A percentile compares a stretch with the other conserved stretches of the same genome.
Evolutionary conservation across 1,284 basidiomycete species (phyloP).

Genomic region (Singerocomus inundabilis): DNA sequence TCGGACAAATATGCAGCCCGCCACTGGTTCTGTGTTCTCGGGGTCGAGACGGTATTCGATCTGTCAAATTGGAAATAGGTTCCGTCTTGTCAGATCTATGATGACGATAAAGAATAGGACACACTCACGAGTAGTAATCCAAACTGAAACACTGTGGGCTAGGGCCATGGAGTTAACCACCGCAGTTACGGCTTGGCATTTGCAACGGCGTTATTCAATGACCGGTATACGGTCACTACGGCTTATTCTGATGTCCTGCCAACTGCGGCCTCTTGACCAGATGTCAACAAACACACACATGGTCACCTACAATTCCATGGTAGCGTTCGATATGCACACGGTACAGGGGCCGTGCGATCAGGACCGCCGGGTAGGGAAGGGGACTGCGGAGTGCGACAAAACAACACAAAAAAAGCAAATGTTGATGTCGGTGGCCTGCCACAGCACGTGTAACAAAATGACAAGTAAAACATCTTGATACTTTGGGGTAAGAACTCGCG

Average conservation of each 20-base stretch:
- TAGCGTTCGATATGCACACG: background rate
- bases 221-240: background rate
- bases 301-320: background rate
- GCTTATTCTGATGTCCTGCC: background rate
- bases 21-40: background rate
- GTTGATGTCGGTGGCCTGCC: too few species aligned
- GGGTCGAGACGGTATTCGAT: background rate
- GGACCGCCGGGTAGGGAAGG: background rate
- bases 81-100: background rate
- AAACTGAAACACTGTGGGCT: background rate
- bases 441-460: too few species aligned
- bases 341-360: background rate
- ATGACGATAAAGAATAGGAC: background rate
- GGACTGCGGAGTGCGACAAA: background rate
- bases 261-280: background rate
- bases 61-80: background rate
- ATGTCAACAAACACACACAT: background rate
- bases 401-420: background rate
- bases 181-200: background rate
- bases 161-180: background rate
- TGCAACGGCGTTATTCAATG: background rate
- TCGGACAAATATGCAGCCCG: background rate
- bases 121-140: background rate
- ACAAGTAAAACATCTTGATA: background rate
- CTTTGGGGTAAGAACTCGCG: too few species aligned